phyloP scores from a whole-genome alignment of 768 basidiomycete genomes.

The Mycena maculata region DNA sequence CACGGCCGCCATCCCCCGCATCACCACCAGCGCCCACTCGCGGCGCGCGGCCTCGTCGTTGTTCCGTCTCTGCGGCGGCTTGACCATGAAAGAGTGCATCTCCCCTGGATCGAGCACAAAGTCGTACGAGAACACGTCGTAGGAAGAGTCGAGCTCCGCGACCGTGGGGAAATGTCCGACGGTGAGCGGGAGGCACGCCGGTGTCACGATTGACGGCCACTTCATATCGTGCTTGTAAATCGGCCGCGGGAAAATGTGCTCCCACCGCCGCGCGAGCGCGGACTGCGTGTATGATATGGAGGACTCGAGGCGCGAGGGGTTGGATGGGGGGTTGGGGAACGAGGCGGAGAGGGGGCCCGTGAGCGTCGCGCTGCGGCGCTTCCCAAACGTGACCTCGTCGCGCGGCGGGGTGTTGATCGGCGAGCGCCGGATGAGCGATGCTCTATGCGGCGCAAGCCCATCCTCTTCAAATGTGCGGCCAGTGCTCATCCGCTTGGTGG shows the following conservation, averaged over 20 bases:
- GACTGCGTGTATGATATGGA: constrained; percentile 71
- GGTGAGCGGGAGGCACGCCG: constrained; percentile 90
- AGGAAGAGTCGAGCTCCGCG: constrained; percentile 79
- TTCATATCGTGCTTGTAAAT: constrained; percentile 88
- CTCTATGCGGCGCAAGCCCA: constrained; percentile 54
- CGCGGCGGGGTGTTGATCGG: constrained; percentile 77
- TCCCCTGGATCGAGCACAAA: constrained; percentile 87
- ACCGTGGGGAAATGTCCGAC: constrained; percentile 87
- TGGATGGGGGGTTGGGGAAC: constrained; percentile 64
- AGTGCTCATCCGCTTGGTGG: constrained; percentile 55
- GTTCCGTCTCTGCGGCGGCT: constrained; percentile 55
- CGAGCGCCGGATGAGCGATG: constrained; percentile 65
- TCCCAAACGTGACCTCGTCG: constrained; percentile 68
- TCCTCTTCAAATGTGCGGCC: constrained; percentile 71
- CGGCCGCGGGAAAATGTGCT: constrained; percentile 83
- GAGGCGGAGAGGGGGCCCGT: constrained; percentile 52
- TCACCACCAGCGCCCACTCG: constrained; percentile 81
- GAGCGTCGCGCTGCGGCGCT: constrained; percentile 62
- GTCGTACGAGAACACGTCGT: constrained; percentile 88
- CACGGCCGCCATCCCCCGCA: constrained; percentile 95
- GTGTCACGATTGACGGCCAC: constrained; percentile 89
- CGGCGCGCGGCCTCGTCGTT: constrained; percentile 66
- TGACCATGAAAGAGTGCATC: constrained; percentile 89
- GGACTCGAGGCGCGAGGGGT: constrained; percentile 74
- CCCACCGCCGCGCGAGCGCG: constrained; percentile 89